Conservation (phyloP, 768 basidiomycete species). For the Russula abietina region DNA sequence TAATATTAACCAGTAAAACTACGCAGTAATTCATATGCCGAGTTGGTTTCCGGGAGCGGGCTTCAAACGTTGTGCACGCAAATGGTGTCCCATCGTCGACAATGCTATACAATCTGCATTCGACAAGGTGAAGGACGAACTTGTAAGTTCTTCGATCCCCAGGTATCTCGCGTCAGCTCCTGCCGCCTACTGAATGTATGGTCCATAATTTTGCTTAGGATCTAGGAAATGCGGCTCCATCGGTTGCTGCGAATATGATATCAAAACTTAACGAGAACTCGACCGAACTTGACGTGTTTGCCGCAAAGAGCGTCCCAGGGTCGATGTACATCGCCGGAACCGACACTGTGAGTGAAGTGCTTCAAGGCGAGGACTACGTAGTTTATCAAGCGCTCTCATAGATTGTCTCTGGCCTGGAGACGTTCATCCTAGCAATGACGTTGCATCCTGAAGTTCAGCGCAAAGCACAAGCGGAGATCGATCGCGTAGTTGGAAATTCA, state of each 20-base stretch:
- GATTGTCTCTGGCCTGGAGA: neutral
- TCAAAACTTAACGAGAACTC: neutral
- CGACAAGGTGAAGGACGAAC: neutral
- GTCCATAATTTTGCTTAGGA: neutral
- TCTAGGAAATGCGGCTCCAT: neutral
- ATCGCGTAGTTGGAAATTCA: neutral
- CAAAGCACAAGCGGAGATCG: neutral
- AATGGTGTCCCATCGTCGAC: neutral
- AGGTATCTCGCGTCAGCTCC: neutral
- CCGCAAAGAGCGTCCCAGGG: neutral
- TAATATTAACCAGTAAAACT: neutral
- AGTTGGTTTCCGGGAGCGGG: slow-evolving; percentile 29
- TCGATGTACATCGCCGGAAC: neutral
- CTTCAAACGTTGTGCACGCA: slow-evolving; percentile 19
- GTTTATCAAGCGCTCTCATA: neutral
- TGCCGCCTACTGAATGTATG: neutral
- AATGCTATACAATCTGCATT: neutral
- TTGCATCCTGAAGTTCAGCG: neutral
- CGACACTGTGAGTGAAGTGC: neutral
- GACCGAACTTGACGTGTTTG: neutral
- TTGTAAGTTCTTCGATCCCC: neutral
- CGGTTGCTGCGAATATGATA: neutral
- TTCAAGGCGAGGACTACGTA: neutral
- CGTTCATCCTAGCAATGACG: neutral
- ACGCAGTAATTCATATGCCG: slow-evolving; percentile 25